Evolutionary conservation across 129 eudicot species (phyloP).

Genomic region (Sambucus nigra): DNA sequence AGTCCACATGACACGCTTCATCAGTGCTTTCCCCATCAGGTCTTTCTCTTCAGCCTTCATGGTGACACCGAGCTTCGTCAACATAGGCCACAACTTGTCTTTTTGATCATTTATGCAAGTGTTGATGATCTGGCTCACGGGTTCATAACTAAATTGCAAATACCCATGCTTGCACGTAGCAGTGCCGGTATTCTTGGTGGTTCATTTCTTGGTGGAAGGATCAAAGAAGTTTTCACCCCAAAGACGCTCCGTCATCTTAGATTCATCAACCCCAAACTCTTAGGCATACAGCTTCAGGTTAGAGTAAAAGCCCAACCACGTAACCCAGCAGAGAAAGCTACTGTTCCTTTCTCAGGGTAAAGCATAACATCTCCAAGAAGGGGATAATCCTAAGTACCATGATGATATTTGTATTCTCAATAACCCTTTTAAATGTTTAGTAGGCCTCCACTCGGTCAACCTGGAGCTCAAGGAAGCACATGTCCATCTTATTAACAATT

Average conservation of each 20-base stretch:
- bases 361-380: conserved; percentile 66
- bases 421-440: too few relatives aligned
- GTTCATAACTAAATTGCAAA: conserved; percentile 70
- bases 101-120: conserved; percentile 68
- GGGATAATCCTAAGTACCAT: too few relatives aligned
- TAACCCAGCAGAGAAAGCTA: conserved; percentile 71
- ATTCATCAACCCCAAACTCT: conserved; percentile 57
- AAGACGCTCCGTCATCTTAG: conserved; percentile 67
- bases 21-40: conserved; percentile 51
- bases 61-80: conserved; percentile 45
- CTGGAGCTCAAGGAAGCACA: too few relatives aligned
- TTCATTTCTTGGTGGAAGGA: conserved; percentile 62
- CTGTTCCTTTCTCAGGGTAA: conserved; percentile 69
- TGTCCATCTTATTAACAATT: too few relatives aligned
- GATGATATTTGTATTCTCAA: too few relatives aligned
- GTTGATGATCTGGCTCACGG: conserved; percentile 54
- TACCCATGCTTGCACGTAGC: conserved; percentile 64
- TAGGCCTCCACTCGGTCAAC: conserved; percentile 76
- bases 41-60: conserved; percentile 63
- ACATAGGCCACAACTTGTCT: too few relatives aligned
- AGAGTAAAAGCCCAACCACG: too few relatives aligned
- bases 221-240: too few relatives aligned
- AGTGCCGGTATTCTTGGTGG: conserved; percentile 44
- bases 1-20: conserved; percentile 71
- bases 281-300: conserved; percentile 66